Conservation (phyloP, 768 basidiomycete genomes). For the Macrolepiota fuliginosa region DNA sequence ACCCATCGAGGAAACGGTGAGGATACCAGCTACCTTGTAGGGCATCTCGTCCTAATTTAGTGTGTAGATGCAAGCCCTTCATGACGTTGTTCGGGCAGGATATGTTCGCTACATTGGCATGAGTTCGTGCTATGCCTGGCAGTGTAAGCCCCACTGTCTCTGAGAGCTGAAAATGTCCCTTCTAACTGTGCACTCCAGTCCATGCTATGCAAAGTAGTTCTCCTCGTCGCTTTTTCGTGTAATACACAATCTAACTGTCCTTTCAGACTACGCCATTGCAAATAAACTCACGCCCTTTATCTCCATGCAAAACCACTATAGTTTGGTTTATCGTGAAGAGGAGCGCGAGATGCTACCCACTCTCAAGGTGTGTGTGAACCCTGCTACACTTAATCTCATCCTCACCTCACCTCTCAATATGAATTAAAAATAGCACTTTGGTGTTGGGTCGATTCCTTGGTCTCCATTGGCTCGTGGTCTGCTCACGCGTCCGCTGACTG, state of each 20-base stretch:
- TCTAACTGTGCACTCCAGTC: slow-evolving; percentile 28
- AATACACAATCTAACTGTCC: not conserved
- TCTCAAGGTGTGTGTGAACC: slow-evolving; percentile 34
- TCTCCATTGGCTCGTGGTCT: slow-evolving; percentile 54
- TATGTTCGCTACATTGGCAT: slow-evolving; percentile 62
- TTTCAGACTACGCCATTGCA: slow-evolving; percentile 54
- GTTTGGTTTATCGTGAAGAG: slow-evolving; percentile 61
- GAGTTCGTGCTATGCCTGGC: slow-evolving; percentile 53
- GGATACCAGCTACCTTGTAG: not conserved
- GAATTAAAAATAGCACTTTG: slow-evolving; percentile 44
- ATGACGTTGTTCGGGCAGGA: slow-evolving; percentile 66
- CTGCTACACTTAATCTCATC: not conserved
- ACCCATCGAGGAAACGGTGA: slow-evolving; percentile 54
- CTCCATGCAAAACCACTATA: slow-evolving; percentile 71
- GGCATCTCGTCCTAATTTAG: not conserved
- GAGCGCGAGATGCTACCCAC: slow-evolving; percentile 65
- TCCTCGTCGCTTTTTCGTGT: not conserved
- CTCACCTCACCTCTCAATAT: not conserved
- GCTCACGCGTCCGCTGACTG: slow-evolving; percentile 37
- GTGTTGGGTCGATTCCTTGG: slow-evolving; percentile 59
- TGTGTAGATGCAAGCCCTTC: slow-evolving; percentile 62
- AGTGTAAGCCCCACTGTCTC: slow-evolving; percentile 42
- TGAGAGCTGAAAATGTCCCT: not conserved
- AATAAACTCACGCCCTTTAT: slow-evolving; percentile 62
- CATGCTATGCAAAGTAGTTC: slow-evolving; percentile 52